A percentile compares a stretch with the other conserved stretches of the same genome.
Conservation (phyloP, 2,329 filamentous ascomycete species). For the Colletotrichum tofieldiae region DNA sequence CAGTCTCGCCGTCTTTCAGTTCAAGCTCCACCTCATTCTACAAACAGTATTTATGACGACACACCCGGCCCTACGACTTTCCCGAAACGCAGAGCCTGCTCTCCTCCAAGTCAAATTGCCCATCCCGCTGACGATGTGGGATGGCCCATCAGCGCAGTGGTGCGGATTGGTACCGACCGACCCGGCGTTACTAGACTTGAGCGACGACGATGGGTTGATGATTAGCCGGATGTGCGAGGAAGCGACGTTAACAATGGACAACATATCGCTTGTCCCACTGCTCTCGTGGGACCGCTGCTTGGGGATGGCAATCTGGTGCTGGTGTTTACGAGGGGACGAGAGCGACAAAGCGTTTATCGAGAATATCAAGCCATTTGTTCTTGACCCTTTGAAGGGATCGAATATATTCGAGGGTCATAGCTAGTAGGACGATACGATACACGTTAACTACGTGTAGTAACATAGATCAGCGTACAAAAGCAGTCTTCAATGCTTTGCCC, state of each 20-base stretch:
- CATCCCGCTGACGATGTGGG: slow-evolving; percentile 27
- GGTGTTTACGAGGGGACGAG: slow-evolving; percentile 31
- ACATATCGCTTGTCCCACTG: slow-evolving; percentile 24
- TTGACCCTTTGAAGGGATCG: no score
- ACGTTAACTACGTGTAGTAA: not conserved
- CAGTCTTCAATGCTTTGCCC: fast-evolving
- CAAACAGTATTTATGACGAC: slow-evolving; percentile 37
- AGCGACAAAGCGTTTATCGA: slow-evolving; percentile 36
- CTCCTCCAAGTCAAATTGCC: slow-evolving; percentile 27
- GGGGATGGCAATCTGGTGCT: slow-evolving; percentile 37
- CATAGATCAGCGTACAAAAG: not conserved
- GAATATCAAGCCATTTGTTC: slow-evolving; percentile 34
- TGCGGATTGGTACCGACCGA: slow-evolving; percentile 21
- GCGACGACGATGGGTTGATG: not conserved
- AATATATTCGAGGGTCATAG: no score
- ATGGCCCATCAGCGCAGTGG: slow-evolving; percentile 26
- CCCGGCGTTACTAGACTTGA: slow-evolving; percentile 8
- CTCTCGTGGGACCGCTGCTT: slow-evolving; percentile 33
- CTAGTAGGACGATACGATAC: not conserved
- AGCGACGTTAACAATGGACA: slow-evolving; percentile 25
- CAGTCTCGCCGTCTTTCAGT: slow-evolving; percentile 38
- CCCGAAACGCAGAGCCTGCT: slow-evolving; percentile 27
- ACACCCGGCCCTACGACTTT: slow-evolving; percentile 26
- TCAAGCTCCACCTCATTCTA: slow-evolving; percentile 35
- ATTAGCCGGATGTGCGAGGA: slow-evolving; percentile 33